These are phyloP conservation scores for Malus orientalis DNA, from an alignment of 306 rosid genomes.

Conservation along the genomic window DNA sequence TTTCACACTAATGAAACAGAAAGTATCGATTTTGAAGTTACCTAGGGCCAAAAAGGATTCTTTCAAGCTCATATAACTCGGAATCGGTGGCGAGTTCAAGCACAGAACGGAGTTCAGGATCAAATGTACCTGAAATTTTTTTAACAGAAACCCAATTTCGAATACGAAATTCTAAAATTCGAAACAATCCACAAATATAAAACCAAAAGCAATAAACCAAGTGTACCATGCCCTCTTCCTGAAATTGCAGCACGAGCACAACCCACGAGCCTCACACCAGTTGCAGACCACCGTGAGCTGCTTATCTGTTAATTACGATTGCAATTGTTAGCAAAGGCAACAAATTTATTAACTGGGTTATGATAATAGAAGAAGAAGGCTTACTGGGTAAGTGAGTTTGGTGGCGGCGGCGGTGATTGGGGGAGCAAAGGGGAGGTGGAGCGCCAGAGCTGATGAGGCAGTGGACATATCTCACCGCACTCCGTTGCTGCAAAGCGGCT, in stretches of 20 bases:
- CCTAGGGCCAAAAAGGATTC: conserved; percentile 89
- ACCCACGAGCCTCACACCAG: conserved; percentile 30
- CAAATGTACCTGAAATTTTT: conserved; percentile 36
- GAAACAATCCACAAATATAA: not conserved
- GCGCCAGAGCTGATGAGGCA: conserved; percentile 11
- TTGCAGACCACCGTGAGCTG: conserved; percentile 18
- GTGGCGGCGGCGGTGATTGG: conserved; percentile 10
- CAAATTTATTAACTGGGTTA: not conserved
- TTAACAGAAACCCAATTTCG: not conserved
- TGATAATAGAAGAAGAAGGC: not conserved
- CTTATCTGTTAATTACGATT: conserved; percentile 7
- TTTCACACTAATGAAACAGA: not conserved
- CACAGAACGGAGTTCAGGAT: conserved; percentile 66
- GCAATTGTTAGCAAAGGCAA: not conserved
- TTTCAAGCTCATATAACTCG: conserved; percentile 67
- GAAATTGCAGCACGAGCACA: conserved; percentile 40
- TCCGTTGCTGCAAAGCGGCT: not conserved
- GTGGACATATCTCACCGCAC: not conserved
- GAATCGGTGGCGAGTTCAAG: conserved; percentile 82
- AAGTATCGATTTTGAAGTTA: not conserved
- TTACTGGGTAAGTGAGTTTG: conserved; percentile 16
- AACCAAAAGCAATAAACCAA: not conserved
- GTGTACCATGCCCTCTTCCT: conserved; percentile 31
- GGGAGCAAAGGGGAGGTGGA: conserved; percentile 15
- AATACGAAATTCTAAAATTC: not conserved